A percentile compares a stretch with the other conserved stretches of the same genome.
These are phyloP conservation scores for Secale cereale DNA, from an alignment of 176 grass and related monocot genomes.

Conservation along the genomic window DNA sequence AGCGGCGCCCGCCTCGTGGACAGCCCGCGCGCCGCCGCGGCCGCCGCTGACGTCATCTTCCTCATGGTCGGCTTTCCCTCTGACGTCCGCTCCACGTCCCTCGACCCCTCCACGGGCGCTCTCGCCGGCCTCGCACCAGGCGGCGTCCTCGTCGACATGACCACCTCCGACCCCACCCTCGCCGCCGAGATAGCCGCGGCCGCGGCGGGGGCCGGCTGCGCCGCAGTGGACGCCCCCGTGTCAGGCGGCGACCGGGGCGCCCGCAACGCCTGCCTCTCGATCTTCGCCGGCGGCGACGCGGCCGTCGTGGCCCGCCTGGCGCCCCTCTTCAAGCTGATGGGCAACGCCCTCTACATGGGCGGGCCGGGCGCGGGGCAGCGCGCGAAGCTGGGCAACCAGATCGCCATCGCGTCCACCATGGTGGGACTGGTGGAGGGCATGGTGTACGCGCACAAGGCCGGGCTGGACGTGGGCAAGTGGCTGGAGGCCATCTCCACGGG, in stretches of 20 bases:
- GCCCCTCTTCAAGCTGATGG: slow-evolving; percentile 87
- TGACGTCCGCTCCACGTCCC: slow-evolving; percentile 64
- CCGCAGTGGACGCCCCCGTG: slow-evolving; percentile 69
- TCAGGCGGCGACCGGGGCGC: slow-evolving; percentile 86
- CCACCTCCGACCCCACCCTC: slow-evolving; percentile 84
- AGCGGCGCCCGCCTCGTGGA: slow-evolving; percentile 43
- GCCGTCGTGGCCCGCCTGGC: slow-evolving; percentile 46
- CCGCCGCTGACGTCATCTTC: slow-evolving; percentile 76
- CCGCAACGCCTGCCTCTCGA: slow-evolving; percentile 65
- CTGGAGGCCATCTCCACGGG: slow-evolving; percentile 92
- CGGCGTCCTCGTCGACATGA: slow-evolving; percentile 87
- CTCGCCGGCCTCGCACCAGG: slow-evolving; percentile 64
- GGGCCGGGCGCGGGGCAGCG: slow-evolving; percentile 73
- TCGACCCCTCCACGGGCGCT: slow-evolving; percentile 59
- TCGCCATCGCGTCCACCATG: slow-evolving; percentile 92
- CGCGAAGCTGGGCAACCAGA: slow-evolving; percentile 94
- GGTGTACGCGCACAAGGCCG: slow-evolving; percentile 90
- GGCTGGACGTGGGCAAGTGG: slow-evolving; percentile 85
- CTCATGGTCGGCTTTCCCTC: slow-evolving; percentile 96
- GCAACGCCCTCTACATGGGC: slow-evolving; percentile 76
- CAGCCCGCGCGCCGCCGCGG: slow-evolving; percentile 47
- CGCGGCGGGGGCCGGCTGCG: slow-evolving; percentile 27
- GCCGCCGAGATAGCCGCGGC: slow-evolving; percentile 59
- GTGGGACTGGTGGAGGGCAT: slow-evolving; percentile 95
- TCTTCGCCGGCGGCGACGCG: slow-evolving; percentile 73